These are phyloP conservation scores for Exsudoporus frostii DNA, from an alignment of 768 basidiomycete genomes.

Conservation along the genomic window DNA sequence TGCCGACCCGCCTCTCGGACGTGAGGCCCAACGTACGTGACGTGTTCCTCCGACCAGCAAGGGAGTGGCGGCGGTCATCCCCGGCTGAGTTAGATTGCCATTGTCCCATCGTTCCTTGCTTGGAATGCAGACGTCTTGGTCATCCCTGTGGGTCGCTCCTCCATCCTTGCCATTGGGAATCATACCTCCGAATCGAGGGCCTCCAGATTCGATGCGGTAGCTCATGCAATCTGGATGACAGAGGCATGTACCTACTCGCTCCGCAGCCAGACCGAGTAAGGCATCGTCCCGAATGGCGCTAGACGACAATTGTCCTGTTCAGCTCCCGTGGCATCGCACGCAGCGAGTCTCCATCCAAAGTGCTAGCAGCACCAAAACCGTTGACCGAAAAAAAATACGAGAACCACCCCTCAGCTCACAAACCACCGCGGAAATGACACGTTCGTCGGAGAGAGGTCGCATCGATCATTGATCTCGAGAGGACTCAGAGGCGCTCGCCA, in stretches of 20 bases:
- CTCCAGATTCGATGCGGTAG: conserved; percentile 1
- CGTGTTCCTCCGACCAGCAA: conserved; percentile 19
- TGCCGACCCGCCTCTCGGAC: conserved; percentile 1
- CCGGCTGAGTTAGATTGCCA: conserved; percentile 2
- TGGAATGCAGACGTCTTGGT: conserved; percentile 5
- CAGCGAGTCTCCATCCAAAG: conserved; percentile 2
- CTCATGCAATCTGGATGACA: conserved; percentile 5
- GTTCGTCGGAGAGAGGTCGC: conserved; percentile 1
- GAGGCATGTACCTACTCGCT: not conserved
- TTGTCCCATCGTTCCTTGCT: not conserved
- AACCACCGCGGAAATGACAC: conserved; percentile 25
- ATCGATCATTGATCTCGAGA: conserved; percentile 23
- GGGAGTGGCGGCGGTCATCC: conserved; percentile 14
- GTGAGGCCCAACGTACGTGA: conserved; percentile 3
- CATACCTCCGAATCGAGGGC: not conserved
- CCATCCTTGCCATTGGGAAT: not conserved
- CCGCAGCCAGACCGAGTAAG: not conserved
- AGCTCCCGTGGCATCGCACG: conserved; percentile 2
- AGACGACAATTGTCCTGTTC: not conserved
- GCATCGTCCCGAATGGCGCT: conserved; percentile 1
- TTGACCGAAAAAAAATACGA: conserved; percentile 8
- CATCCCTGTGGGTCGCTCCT: not conserved
- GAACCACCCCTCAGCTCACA: conserved; percentile 1
- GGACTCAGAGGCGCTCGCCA: conserved; percentile 7
- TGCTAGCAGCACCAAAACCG: conserved; percentile 7